Evolutionary conservation across 1,139 yeast genomes (phyloP).

Genomic region (Candida sanyaensis): DNA sequence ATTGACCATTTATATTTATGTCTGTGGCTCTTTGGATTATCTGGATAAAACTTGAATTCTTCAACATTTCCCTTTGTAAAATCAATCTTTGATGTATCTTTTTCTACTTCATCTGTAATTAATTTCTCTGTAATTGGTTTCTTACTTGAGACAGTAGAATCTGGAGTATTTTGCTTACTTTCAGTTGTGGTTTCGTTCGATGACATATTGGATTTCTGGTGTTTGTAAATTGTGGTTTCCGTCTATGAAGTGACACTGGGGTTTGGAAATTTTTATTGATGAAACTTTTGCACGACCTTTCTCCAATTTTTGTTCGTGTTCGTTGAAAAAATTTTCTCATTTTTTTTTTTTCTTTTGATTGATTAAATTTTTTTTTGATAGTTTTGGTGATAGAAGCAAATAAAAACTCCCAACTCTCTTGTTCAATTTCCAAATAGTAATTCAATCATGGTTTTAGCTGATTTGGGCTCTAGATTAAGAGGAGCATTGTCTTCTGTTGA

Average conservation of each 20-base stretch:
- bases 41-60: conserved; percentile 77
- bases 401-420: not conserved
- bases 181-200: not conserved
- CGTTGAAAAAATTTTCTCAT: too few relatives aligned
- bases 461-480: conserved; percentile 84
- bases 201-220: too few relatives aligned
- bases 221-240: not conserved
- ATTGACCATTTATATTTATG: conserved; percentile 61
- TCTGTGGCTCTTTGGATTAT: conserved; percentile 63
- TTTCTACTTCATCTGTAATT: conserved; percentile 31
- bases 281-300: conserved; percentile 3
- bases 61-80: conserved; percentile 57
- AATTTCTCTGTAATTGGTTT: not conserved
- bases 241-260: not conserved
- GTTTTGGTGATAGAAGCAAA: not conserved
- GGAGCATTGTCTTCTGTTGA: conserved; percentile 68
- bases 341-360: conserved; percentile 5
- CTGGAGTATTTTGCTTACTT: not conserved
- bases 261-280: not conserved
- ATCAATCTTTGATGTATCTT: conserved; percentile 52
- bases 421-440: not conserved
- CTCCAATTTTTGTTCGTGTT: not conserved
- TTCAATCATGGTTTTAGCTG: conserved; percentile 85
- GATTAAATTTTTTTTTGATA: not conserved
- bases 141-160: not conserved